phyloP scores from a whole-genome alignment of 2,329 filamentous ascomycete species.

The Penicillium decumbens region DNA sequence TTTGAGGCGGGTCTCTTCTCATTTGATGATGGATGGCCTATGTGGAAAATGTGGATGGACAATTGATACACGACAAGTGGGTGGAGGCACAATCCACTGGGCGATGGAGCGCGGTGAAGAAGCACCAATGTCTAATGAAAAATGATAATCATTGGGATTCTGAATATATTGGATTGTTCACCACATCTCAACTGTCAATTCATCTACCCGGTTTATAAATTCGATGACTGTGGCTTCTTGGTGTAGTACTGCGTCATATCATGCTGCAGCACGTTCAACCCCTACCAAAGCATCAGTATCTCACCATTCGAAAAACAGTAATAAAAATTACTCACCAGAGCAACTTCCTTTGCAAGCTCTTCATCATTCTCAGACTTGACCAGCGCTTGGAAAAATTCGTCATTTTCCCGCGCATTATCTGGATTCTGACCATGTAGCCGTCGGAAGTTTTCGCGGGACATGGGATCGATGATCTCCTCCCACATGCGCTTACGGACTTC shows the following conservation, averaged over 20 bases:
- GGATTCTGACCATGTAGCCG: slow-evolving; percentile 35
- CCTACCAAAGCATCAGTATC: slow-evolving; percentile 11
- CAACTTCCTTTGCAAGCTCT: slow-evolving; percentile 24
- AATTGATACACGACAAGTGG: neutral
- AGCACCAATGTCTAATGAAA: neutral
- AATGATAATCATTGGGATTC: neutral
- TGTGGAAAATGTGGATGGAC: slow-evolving; percentile 13
- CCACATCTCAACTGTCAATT: neutral
- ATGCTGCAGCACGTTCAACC: slow-evolving; percentile 29
- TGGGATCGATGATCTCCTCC: slow-evolving; percentile 36
- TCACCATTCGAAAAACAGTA: neutral
- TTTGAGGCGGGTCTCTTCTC: slow-evolving; percentile 18
- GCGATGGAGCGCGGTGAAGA: neutral
- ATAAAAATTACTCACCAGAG: slow-evolving; percentile 21
- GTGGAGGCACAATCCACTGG: slow-evolving; percentile 1
- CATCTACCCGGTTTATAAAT: neutral
- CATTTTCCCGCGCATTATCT: slow-evolving; percentile 33
- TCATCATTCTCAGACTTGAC: slow-evolving; percentile 30
- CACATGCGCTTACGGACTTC: slow-evolving; percentile 41
- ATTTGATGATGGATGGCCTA: too few species aligned
- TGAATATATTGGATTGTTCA: neutral
- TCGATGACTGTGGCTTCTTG: neutral
- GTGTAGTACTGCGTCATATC: slow-evolving; percentile 34
- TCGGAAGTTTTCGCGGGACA: slow-evolving; percentile 42
- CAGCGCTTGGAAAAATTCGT: slow-evolving; percentile 36